Base-by-base conservation (phyloP, 768 basidiomycete species). In the Phlebiopsis flavidoalba region DNA sequence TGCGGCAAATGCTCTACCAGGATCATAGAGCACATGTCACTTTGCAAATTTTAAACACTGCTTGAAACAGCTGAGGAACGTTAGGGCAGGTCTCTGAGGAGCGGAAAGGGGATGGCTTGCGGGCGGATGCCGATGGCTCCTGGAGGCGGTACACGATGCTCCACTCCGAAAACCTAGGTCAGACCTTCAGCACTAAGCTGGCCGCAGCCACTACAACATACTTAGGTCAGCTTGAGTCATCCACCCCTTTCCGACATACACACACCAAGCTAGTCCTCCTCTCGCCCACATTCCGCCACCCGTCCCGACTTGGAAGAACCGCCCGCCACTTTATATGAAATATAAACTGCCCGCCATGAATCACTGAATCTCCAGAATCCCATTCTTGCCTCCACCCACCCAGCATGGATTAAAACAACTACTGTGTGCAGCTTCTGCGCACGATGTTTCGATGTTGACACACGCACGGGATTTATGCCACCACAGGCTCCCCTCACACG, bases 381-480 rank as follows among this genome's bases (percentile, higher is more conserved):
- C 50, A 26, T 63, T 21, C 61, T 66, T 21, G 59, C 64, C 43
- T 51, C 66, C 68, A 0, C 65, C 67, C 4, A 54, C n/a, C 57
- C 14, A 72, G 74, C 50, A 66, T 68, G 8, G 67, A n/a, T 70
- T 14, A 74, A 76, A 43, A 76, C 74, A 1, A 70, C 75, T 14
- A 76, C 75, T 0, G n/a, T n/a, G n/a, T n/a, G n/a, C n/a, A n/a
- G n/a, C 67, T 76, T 49, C 74, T 43, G 75, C 75, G 7, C 73
- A 74, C 58, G 74, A 75, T n/a, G n/a, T 57, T 98, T 93, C 77
- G 94, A 98, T 71, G 91, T 98, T 61, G 93, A 95, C 70, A 87
- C 88, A 10, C 79, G 85, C 15, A 93, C 93, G 0, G 95, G 96
- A 0, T 98, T 98, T 72, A 88, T 98, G 84, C n/a, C 95, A 2